Evolutionary conservation across 441 rosid genomes (phyloP).

Genomic region (Pelargonium citronellum): DNA sequence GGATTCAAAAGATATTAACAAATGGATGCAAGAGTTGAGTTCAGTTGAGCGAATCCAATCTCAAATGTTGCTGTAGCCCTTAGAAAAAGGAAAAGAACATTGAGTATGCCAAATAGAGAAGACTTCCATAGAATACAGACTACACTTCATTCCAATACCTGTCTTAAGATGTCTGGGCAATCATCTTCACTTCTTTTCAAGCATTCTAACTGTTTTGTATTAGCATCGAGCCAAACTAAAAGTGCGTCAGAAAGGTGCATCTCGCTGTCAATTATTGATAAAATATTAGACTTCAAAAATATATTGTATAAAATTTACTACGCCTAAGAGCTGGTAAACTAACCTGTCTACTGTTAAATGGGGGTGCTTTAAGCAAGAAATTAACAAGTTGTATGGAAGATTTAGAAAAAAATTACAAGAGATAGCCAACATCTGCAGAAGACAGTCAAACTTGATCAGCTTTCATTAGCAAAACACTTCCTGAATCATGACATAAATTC

Average conservation of each 20-base stretch:
- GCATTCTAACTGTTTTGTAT: conserved; percentile 27
- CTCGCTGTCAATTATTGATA: conserved; percentile 49
- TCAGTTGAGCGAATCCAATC: no score
- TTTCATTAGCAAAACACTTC: conserved; percentile 9
- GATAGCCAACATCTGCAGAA: conserved; percentile 55
- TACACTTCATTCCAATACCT: conserved; percentile 32
- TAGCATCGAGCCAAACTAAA: conserved; percentile 54
- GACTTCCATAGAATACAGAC: background rate
- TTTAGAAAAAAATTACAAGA: conserved; percentile 41
- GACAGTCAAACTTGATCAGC: conserved; percentile 17
- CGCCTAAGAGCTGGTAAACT: conserved; percentile 14
- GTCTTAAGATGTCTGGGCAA: conserved; percentile 38
- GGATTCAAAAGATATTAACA: no score
- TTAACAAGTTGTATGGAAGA: conserved; percentile 46
- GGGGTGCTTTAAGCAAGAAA: conserved; percentile 52
- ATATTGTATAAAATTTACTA: conserved; percentile 3
- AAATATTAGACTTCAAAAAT: conserved; percentile 32
- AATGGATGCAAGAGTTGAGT: no score
- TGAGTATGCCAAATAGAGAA: background rate
- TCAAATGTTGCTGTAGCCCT: no score
- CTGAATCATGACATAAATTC: conserved; percentile 7
- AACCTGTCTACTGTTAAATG: conserved; percentile 61
- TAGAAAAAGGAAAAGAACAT: conserved; percentile 5
- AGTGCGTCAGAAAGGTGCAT: conserved; percentile 65
- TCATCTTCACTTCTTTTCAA: conserved; percentile 28